Conservation (phyloP, 768 basidiomycete genomes). For the Rhizopogon vinicolor region DNA sequence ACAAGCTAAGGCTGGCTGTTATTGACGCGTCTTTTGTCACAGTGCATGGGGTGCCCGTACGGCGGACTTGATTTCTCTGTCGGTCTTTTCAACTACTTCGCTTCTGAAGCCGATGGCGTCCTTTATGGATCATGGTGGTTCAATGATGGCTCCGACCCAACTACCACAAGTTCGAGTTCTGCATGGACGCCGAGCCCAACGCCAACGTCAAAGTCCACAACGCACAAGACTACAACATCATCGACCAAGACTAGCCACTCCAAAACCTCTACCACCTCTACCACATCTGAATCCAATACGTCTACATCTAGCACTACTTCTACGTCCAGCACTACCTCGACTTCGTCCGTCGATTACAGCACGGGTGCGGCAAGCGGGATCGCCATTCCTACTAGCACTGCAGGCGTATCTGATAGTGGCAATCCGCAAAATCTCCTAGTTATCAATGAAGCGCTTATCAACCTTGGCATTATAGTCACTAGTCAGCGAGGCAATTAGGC, state of each 20-base stretch:
- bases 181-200: background rate
- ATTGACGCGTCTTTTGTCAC: background rate
- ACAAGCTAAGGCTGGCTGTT: too few species aligned
- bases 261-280: background rate
- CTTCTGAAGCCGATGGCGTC: slow-evolving; percentile 38
- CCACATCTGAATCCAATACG: too few species aligned
- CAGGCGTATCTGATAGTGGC: background rate
- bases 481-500: background rate
- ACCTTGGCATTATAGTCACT: background rate
- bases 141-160: slow-evolving; percentile 30
- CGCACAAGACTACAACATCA: too few species aligned
- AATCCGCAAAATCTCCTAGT: background rate
- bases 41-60: slow-evolving; percentile 65
- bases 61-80: slow-evolving; percentile 65
- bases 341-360: too few species aligned
- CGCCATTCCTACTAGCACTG: background rate
- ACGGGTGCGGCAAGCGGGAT: too few species aligned
- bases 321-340: too few species aligned
- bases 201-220: background rate
- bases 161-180: background rate
- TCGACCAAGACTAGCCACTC: background rate
- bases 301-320: too few species aligned
- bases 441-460: background rate
- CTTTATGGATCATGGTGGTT: slow-evolving; percentile 59
- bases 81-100: slow-evolving; percentile 60